Evolutionary conservation across 495 filamentous ascomycete genomes (phyloP).

Genomic region (Podospora appendiculata): DNA sequence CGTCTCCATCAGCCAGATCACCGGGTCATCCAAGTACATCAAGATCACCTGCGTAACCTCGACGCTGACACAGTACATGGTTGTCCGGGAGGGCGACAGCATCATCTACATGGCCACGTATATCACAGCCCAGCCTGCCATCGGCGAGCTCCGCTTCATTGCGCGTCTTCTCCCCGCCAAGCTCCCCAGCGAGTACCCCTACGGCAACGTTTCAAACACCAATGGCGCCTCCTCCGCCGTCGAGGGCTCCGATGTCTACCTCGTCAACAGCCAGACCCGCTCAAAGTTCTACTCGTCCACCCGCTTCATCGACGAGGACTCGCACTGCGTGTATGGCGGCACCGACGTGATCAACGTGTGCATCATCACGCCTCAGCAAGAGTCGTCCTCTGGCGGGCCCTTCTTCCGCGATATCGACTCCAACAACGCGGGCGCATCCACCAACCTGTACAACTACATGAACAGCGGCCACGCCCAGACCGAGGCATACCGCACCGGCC

Average conservation of each 20-base stretch:
- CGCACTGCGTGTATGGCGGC: slow-evolving; percentile 49
- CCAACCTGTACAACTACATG: slow-evolving; percentile 63
- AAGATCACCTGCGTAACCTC: slow-evolving; percentile 54
- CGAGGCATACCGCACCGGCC: slow-evolving; percentile 51
- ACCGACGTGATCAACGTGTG: slow-evolving; percentile 40
- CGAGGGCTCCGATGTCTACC: slow-evolving; percentile 57
- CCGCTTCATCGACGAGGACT: slow-evolving; percentile 58
- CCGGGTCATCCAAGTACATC: slow-evolving; percentile 36
- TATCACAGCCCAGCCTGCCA: slow-evolving; percentile 48
- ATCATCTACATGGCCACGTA: slow-evolving; percentile 59
- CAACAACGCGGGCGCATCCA: slow-evolving; percentile 52
- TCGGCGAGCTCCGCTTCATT: slow-evolving; percentile 60
- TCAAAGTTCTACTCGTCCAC: slow-evolving; percentile 64
- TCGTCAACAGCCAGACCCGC: slow-evolving; percentile 53
- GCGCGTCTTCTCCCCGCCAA: slow-evolving; percentile 49
- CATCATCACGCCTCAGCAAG: slow-evolving; percentile 43
- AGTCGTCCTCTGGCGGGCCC: slow-evolving; percentile 47
- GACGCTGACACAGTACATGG: slow-evolving; percentile 56
- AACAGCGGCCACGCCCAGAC: slow-evolving; percentile 58
- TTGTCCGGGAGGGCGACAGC: slow-evolving; percentile 50
- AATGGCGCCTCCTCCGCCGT: slow-evolving; percentile 39
- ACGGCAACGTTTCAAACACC: slow-evolving; percentile 42
- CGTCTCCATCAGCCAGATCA: slow-evolving; percentile 42
- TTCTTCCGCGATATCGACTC: slow-evolving; percentile 61
- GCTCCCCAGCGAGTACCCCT: slow-evolving; percentile 49